A percentile compares a stretch with the other conserved stretches of the same genome.
Conservation (phyloP, 2,329 filamentous ascomycete genomes). For the Thielaviopsis populi region DNA sequence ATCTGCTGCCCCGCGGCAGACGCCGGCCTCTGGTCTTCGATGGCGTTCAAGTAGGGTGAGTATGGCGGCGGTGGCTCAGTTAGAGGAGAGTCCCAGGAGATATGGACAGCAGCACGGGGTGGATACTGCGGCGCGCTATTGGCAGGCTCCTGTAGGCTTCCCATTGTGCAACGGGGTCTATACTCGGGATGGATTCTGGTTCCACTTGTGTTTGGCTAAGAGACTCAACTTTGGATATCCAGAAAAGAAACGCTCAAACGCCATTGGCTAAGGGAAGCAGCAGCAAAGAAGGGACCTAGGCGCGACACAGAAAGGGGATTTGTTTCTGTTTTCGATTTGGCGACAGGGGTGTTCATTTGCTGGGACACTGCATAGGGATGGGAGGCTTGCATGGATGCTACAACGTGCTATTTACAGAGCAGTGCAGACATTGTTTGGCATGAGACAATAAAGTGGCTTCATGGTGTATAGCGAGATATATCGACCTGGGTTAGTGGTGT, state of each 20-base stretch:
- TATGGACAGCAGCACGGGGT: neutral
- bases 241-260: neutral
- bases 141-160: neutral
- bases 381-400: neutral
- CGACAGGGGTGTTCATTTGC: neutral
- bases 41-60: neutral
- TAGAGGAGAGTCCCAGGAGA: neutral
- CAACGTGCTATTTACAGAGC: neutral
- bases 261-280: neutral
- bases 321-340: neutral
- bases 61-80: slow-evolving; percentile 1
- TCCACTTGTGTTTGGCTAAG: neutral
- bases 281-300: neutral
- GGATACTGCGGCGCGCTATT: neutral
- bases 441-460: neutral
- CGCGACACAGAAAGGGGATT: neutral
- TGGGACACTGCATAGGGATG: neutral
- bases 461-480: neutral
- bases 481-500: neutral
- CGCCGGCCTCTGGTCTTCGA: neutral
- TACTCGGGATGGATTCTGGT: neutral
- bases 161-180: neutral
- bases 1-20: neutral
- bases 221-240: neutral
- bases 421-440: neutral